Percentiles rank a stretch among this genome's conserved stretches.
Conservation (phyloP, 768 basidiomycete species). For the Mycena sanguinolenta region DNA sequence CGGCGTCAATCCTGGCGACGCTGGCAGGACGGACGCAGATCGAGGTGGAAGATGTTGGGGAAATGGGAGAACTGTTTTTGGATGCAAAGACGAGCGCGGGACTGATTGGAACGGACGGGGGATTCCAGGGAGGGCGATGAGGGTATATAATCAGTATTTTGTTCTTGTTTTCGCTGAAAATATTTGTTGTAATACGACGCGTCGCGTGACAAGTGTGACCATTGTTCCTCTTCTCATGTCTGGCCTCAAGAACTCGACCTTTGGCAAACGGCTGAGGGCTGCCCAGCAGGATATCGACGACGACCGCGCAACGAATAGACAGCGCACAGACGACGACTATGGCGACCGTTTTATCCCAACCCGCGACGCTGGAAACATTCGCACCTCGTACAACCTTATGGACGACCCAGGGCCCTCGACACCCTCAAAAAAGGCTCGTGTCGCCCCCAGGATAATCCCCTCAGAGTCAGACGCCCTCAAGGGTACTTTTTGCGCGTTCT, state of each 20-base stretch:
- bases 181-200: no score
- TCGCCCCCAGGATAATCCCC: slow-evolving; percentile 76
- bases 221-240: slow-evolving; percentile 63
- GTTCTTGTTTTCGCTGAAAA: no score
- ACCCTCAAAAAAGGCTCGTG: slow-evolving; percentile 69
- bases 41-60: slow-evolving; percentile 87
- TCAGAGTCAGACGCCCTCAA: slow-evolving; percentile 83
- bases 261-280: slow-evolving; percentile 85
- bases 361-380: slow-evolving; percentile 72
- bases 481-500: slow-evolving; percentile 55
- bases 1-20: slow-evolving; percentile 85
- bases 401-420: slow-evolving; percentile 70
- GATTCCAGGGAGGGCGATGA: slow-evolving; percentile 47
- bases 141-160: slow-evolving; percentile 19
- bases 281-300: slow-evolving; percentile 70
- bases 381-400: slow-evolving; percentile 77
- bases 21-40: slow-evolving; percentile 86
- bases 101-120: slow-evolving; percentile 59
- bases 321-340: slow-evolving; percentile 51
- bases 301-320: slow-evolving; percentile 36
- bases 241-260: slow-evolving; percentile 86
- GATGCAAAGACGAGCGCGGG: slow-evolving; percentile 89
- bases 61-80: slow-evolving; percentile 95
- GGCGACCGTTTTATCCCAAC: slow-evolving; percentile 80
- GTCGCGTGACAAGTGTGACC: neutral